These are phyloP conservation scores for Nannochloris sp. DNA, from an alignment of 139 green algal genomes.

Conservation along the genomic window DNA sequence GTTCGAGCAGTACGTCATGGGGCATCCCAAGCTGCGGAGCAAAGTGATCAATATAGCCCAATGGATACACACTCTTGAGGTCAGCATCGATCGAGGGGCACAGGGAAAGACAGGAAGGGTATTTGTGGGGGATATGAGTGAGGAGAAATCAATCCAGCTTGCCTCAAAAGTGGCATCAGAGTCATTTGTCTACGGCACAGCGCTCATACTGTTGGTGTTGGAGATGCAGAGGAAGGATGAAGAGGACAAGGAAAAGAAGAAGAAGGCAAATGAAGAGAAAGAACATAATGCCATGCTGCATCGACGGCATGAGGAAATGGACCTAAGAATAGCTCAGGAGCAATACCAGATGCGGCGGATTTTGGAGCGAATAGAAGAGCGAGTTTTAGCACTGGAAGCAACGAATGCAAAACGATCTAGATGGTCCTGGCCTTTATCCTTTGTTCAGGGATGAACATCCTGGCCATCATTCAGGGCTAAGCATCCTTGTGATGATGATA, in stretches of 20 bases:
- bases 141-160: constrained; percentile 69
- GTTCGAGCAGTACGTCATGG: constrained; percentile 57
- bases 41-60: constrained; percentile 44
- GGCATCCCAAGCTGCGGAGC: constrained; percentile 36
- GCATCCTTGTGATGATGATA: no score
- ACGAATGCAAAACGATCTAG: no score
- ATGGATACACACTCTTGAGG: constrained; percentile 51
- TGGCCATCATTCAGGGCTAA: no score
- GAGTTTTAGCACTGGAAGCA: constrained; percentile 11
- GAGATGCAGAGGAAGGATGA: constrained; percentile 23
- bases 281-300: not conserved
- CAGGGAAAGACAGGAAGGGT: constrained; percentile 58
- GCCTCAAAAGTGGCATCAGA: constrained; percentile 66
- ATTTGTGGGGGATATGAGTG: constrained; percentile 70
- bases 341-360: not conserved
- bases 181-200: constrained; percentile 56
- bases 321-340: constrained; percentile 9
- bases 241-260: constrained; percentile 23
- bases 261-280: not conserved
- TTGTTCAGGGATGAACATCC: no score
- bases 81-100: constrained; percentile 56
- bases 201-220: constrained; percentile 13
- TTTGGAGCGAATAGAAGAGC: constrained; percentile 13
- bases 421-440: no score
- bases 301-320: constrained; percentile 3